phyloP scores from a whole-genome alignment of 2,329 filamentous ascomycete species.

The Neofusicoccum umdonicola region DNA sequence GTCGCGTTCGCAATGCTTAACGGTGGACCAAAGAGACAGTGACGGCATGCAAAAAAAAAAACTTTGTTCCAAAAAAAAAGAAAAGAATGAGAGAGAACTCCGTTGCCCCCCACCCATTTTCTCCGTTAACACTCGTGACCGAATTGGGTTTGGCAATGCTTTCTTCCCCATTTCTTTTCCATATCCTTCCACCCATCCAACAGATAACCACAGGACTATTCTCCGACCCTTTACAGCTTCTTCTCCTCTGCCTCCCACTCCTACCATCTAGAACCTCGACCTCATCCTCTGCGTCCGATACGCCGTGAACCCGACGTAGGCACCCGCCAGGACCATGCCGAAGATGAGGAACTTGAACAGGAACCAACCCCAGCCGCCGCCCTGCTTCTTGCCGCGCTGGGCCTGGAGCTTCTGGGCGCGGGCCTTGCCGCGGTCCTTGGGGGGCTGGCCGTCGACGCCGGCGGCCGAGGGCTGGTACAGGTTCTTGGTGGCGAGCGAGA shows the following conservation, averaged over 20 bases:
- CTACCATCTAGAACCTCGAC: conserved; percentile 41
- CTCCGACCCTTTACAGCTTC: no score
- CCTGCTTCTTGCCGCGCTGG: conserved; percentile 43
- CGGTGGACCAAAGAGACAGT: no score
- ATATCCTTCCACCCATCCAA: no score
- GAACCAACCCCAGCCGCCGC: conserved; percentile 63
- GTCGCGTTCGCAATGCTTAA: no score
- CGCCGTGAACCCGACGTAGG: conserved; percentile 80
- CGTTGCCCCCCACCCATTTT: no score
- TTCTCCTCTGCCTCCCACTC: neutral
- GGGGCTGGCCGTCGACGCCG: conserved; percentile 30
- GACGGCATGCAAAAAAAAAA: no score
- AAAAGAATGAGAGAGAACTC: no score
- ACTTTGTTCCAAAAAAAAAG: no score
- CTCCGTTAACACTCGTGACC: no score
- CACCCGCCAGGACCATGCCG: conserved; percentile 66
- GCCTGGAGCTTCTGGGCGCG: conserved; percentile 38
- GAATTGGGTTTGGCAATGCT: no score
- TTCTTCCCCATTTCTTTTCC: no score
- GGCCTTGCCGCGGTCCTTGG: conserved; percentile 28
- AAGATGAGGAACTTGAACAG: conserved; percentile 82
- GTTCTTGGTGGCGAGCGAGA: conserved; percentile 82
- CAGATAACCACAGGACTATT: no score
- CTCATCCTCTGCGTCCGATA: conserved; percentile 64
- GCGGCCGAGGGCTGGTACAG: conserved; percentile 66